Evolutionary conservation across 768 basidiomycete genomes (phyloP).

Genomic region (Boletus pseudopeckii): DNA sequence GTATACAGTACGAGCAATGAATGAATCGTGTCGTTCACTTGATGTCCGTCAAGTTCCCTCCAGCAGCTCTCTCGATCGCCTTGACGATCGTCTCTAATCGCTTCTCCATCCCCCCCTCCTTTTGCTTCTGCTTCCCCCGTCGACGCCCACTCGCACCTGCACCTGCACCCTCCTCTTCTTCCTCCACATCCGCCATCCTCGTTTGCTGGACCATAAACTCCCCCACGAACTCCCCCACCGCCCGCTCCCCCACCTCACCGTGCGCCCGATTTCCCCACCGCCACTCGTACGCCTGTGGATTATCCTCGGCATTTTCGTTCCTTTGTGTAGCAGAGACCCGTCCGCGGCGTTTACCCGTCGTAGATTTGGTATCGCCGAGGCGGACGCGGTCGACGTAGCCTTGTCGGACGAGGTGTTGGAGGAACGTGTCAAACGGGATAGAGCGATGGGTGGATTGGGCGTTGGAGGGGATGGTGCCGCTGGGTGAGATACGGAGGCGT

Average conservation of each 20-base stretch:
- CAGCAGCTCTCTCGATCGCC: constrained; percentile 38
- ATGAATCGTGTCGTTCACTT: constrained; percentile 9
- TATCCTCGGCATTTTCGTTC: constrained; percentile 8
- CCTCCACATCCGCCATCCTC: constrained; percentile 12
- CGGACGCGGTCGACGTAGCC: constrained; percentile 73
- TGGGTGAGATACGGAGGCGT: constrained; percentile 58
- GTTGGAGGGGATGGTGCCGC: constrained; percentile 48
- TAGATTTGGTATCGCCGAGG: constrained; percentile 46
- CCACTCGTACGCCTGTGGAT: constrained; percentile 57
- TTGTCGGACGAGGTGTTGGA: constrained; percentile 61
- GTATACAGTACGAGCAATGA: neutral
- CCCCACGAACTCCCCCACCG: constrained; percentile 69
- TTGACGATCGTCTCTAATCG: constrained; percentile 30
- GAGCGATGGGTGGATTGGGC: constrained; percentile 47
- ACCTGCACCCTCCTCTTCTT: constrained; percentile 15
- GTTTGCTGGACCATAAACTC: constrained; percentile 61
- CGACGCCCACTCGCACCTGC: neutral
- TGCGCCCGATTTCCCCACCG: constrained; percentile 82
- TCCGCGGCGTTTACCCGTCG: constrained; percentile 53
- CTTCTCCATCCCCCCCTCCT: constrained; percentile 17
- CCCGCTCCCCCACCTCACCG: constrained; percentile 79
- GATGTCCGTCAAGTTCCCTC: constrained; percentile 47
- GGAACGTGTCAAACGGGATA: constrained; percentile 62
- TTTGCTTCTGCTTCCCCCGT: constrained; percentile 18
- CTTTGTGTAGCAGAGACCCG: constrained; percentile 45